Conservation (phyloP, 106 monocot genomes). For the Acorus calamus region DNA sequence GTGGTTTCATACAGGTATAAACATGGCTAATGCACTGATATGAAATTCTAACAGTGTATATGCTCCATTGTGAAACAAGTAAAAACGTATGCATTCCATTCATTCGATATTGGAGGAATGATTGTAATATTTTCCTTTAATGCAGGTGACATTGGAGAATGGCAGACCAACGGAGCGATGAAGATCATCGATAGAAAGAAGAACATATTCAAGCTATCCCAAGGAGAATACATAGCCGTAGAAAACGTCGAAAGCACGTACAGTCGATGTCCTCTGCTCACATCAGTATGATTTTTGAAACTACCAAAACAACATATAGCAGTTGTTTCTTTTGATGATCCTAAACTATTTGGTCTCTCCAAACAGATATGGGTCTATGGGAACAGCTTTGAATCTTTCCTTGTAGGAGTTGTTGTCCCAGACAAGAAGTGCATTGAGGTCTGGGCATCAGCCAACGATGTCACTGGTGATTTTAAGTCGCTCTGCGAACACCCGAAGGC, state of each 20-base stretch:
- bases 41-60: too few species aligned
- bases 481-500: conserved; percentile 61
- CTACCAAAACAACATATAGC: background rate
- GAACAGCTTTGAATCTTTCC: conserved; percentile 86
- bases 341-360: too few species aligned
- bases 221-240: conserved; percentile 93
- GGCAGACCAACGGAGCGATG: conserved; percentile 87
- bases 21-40: too few species aligned
- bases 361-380: conserved; percentile 85
- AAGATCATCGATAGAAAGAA: conserved; percentile 98
- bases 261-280: conserved; percentile 44
- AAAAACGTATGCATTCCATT: too few species aligned
- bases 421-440: conserved; percentile 66
- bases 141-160: conserved; percentile 95
- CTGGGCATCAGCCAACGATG: conserved; percentile 64
- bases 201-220: conserved; percentile 95
- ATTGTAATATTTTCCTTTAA: background rate
- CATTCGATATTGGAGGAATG: too few species aligned
- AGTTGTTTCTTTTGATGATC: too few species aligned
- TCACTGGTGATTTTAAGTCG: conserved; percentile 39
- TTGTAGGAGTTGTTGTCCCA: conserved; percentile 75
- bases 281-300: conserved; percentile 28
- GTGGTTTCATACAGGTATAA: conserved; percentile 90
- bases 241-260: conserved; percentile 72
- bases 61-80: too few species aligned